Base-by-base conservation (phyloP, 805 yeast genomes). In the Yamadazyma paraphyllophila region DNA sequence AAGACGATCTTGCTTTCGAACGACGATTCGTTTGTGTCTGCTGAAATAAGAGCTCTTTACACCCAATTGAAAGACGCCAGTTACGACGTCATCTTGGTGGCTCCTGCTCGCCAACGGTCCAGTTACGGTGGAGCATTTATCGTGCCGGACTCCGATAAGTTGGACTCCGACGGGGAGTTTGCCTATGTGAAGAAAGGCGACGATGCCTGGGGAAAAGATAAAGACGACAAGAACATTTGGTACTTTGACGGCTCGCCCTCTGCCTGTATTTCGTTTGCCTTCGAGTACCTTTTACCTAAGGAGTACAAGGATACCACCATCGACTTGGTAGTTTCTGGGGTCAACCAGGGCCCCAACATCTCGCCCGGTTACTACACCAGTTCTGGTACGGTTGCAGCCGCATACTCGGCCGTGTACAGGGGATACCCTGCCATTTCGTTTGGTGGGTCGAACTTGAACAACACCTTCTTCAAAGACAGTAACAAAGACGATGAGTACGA, bases 21-120 rank as follows among this genome's bases (percentile, higher is more conserved):
- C 54, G 84, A 80, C 55, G 84, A 80, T 51, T 74, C 78, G 14
- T 80, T 80, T 78, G 76, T 74, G 2, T 63, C 82, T 4, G 75
- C 82, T 39, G 77, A 77, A 56, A 76, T 80, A 56, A 73, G 83
- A 57, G 80, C 83, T 12, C 60, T 78, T 10, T 80, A 78, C 69
- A 61, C 71, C 42, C 77, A 66, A 30, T 67, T 77, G 49, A 68
- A 59, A 24, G 53, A 55, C 9, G 80, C 76, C n/a, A 80, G 80
- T 26, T 74, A 78, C 57, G 66, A 63, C 45, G 82, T 76, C 35
- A 61, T 71, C 41, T 52, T 76, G 53, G 78, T 74, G 31, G 82
- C 82, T 9, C 82, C 83, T 39, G 76, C 70, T 17, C 67, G 69
- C 33, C 77, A 74, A 52, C 67, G 74, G 62, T 71, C 78, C 0